These are phyloP conservation scores for Pseudovirgaria hyperparasitica DNA, from an alignment of 2,329 filamentous ascomycete species.

Conservation along the genomic window DNA sequence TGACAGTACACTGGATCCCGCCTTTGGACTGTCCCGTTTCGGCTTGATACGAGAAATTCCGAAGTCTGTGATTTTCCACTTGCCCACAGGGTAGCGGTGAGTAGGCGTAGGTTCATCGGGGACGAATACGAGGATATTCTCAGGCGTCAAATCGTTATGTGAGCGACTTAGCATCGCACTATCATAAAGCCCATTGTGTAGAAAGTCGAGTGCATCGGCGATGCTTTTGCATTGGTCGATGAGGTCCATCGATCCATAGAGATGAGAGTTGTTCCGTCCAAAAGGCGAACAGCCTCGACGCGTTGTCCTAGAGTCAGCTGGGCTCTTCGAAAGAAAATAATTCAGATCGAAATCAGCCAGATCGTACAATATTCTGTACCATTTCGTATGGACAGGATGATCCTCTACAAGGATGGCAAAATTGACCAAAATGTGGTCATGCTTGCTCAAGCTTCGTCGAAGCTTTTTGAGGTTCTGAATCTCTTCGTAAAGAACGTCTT, in stretches of 20 bases:
- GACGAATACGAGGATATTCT: constrained; percentile 6
- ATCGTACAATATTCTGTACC: constrained; percentile 4
- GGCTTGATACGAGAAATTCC: constrained; percentile 4
- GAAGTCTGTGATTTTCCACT: constrained; percentile 7
- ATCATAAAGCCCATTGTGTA: constrained; percentile 1
- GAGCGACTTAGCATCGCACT: background rate
- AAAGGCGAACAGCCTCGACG: constrained; percentile 1
- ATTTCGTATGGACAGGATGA: background rate
- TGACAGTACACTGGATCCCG: no score
- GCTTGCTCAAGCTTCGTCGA: background rate
- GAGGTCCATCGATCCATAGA: constrained; percentile 1
- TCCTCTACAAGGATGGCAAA: constrained; percentile 4
- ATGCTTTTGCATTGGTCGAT: constrained; percentile 3
- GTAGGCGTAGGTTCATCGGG: background rate
- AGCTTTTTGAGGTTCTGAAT: constrained; percentile 3
- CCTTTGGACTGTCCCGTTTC: no score
- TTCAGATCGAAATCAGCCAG: constrained; percentile 4
- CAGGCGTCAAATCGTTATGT: constrained; percentile 6
- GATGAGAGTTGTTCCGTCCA: constrained; percentile 2
- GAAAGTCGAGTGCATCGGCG: constrained; percentile 4
- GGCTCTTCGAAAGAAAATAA: background rate
- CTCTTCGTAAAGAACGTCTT: constrained; percentile 1
- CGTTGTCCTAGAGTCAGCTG: background rate
- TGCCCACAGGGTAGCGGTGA: constrained; percentile 3
- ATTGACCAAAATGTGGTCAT: constrained; percentile 6